phyloP scores from a whole-genome alignment of 805 yeast species.

The Saccharomycopsis sp. region DNA sequence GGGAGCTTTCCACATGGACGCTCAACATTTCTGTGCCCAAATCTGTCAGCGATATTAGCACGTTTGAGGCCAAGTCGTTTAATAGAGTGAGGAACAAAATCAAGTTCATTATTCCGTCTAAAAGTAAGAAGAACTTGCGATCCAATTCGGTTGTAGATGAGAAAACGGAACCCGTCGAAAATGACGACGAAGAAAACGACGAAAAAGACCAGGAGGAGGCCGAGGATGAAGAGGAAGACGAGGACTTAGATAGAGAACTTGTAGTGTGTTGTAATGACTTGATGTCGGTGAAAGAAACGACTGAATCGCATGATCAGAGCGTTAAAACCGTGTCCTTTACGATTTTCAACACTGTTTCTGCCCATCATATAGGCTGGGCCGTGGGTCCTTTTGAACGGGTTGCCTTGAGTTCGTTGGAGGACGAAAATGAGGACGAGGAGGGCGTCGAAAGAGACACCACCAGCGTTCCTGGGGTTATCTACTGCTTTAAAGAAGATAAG shows the following conservation, averaged over 20 bases:
- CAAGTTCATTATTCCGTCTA: slow-evolving; percentile 12
- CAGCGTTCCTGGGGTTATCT: slow-evolving; percentile 52
- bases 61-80: slow-evolving; percentile 20
- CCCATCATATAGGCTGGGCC: slow-evolving; percentile 95
- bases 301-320: slow-evolving; percentile 68
- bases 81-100: slow-evolving; percentile 10
- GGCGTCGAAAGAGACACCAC: slow-evolving; percentile 34
- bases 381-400: slow-evolving; percentile 77
- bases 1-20: slow-evolving; percentile 91
- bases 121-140: neutral
- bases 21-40: slow-evolving; percentile 80
- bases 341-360: slow-evolving; percentile 76
- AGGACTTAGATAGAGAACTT: slow-evolving; percentile 39
- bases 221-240: slow-evolving; percentile 29
- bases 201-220: slow-evolving; percentile 20
- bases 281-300: slow-evolving; percentile 56
- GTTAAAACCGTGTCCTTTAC: slow-evolving; percentile 72
- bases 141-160: slow-evolving; percentile 17
- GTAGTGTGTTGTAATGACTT: slow-evolving; percentile 67
- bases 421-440: slow-evolving; percentile 32
- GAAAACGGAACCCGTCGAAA: slow-evolving; percentile 12
- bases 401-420: slow-evolving; percentile 34
- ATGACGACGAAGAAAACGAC: slow-evolving; percentile 18
- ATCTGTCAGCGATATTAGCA: slow-evolving; percentile 61
- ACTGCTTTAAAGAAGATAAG: slow-evolving; percentile 53